A percentile compares a stretch with the other conserved stretches of the same genome.
Evolutionary conservation across 257 asterid species (phyloP).

Genomic region (Nicotiana obtusifolia): DNA sequence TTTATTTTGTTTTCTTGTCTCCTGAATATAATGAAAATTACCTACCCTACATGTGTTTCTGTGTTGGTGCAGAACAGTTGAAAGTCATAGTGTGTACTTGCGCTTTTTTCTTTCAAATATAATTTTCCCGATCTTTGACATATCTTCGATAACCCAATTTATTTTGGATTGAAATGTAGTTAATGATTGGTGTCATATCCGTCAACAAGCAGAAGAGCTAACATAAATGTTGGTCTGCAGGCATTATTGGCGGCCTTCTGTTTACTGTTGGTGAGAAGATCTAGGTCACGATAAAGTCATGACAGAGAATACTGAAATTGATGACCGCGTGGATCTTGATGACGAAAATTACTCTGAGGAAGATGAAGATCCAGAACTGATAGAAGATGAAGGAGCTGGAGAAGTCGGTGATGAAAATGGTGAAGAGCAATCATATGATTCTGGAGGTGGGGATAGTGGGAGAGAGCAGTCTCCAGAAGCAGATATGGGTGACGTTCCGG

Average conservation of each 20-base stretch:
- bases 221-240: constrained; percentile 51
- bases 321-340: constrained; percentile 87
- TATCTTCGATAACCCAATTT: background rate
- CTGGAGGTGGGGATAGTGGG: constrained; percentile 48
- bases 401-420: constrained; percentile 59
- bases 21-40: background rate
- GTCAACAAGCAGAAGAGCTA: background rate
- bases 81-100: background rate
- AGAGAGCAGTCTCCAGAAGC: constrained; percentile 45
- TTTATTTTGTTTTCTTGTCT: background rate
- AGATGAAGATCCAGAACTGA: constrained; percentile 70
- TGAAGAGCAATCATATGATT: constrained; percentile 52
- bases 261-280: constrained; percentile 40
- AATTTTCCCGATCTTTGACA: background rate
- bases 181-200: background rate
- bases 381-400: constrained; percentile 68
- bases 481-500: constrained; percentile 29
- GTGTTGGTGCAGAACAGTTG: background rate
- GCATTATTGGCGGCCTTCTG: constrained; percentile 31
- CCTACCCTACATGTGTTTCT: background rate
- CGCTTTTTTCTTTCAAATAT: background rate
- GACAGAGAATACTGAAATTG: constrained; percentile 80
- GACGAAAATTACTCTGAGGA: constrained; percentile 83
- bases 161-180: background rate
- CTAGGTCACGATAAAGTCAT: constrained; percentile 32